Evolutionary conservation across 2,329 filamentous ascomycete species (phyloP), one percentile per base, ranked within the genome.

Genomic region (Elsinoe arachidis): DNA sequence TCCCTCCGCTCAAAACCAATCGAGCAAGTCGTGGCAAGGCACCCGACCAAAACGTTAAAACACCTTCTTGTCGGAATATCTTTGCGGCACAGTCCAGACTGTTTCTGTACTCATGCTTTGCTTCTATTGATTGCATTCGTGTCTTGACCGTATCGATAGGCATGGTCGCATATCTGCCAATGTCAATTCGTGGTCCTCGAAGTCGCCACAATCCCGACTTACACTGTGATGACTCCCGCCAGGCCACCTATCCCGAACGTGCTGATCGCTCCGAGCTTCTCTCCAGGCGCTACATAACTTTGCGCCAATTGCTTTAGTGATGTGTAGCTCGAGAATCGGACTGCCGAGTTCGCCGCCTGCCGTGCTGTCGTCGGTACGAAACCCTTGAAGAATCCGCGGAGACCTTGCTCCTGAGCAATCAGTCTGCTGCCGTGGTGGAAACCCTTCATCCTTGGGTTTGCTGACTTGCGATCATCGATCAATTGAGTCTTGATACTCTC

Each of bases 401-500:
- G 69, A 21, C 93, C 93, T 65, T 92, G 85, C 70, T 99, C 93
- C 61, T 87, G 84, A 38, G 85, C 86, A 61, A 99, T 97, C 59
- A 97, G 81, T 55, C 83, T 84, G 12, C 90, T 87, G 53, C 92
- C 93, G 71, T 97, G 88, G 15, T 97, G 76, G 74, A 99, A 96
- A 23, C 93, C 93, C 60, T 85, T 83, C 83, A 99, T 86, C 14
- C 92, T 85, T 34, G 93, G 93, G 37, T 89, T 88, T 26, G 83
- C 78, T 3, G 82, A 80, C 76, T 99, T 99, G 65, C 88, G 87
- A 73, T 99, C 93, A 69, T 99, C 93, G 69, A 99, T 97, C 81
- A 99, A 77, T 64, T 95, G 95, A 53, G 93, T 99, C 79, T 99
- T 99, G 74, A 99, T 96, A 67, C 89, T 95, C 75, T 99, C 93